Percentiles rank a stretch among this genome's conserved stretches.
phyloP scores from a whole-genome alignment of 1,284 basidiomycete genomes.

The Marasmius fiardii region DNA sequence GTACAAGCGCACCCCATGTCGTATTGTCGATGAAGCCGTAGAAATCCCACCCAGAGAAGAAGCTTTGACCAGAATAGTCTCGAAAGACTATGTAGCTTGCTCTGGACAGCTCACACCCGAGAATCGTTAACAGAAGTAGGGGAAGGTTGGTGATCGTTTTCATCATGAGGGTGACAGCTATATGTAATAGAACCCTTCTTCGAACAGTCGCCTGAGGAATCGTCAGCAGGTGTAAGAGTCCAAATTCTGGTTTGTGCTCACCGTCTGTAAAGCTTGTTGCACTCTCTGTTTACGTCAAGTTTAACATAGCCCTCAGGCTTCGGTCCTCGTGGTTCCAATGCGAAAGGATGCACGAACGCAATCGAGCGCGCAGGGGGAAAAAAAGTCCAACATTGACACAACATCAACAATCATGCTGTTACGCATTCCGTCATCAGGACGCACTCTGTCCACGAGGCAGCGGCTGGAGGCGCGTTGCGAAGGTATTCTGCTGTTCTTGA shows the following conservation, averaged over 20 bases:
- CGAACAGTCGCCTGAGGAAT: background rate
- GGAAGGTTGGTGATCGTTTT: background rate
- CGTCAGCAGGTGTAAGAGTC: too few species aligned
- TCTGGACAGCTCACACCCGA: background rate
- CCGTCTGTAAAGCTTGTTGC: too few species aligned
- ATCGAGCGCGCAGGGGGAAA: background rate
- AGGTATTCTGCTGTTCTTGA: too few species aligned
- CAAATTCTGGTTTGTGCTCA: too few species aligned
- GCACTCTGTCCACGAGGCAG: background rate
- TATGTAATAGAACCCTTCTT: background rate
- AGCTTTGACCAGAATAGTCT: conserved; percentile 48
- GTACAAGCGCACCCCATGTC: conserved; percentile 48
- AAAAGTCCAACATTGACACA: background rate
- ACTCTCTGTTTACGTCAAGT: too few species aligned
- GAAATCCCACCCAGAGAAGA: conserved; percentile 62
- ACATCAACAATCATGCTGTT: background rate
- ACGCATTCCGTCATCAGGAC: background rate
- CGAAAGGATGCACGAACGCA: background rate
- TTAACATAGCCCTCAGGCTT: too few species aligned
- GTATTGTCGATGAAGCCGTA: conserved; percentile 58
- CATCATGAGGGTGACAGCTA: too few species aligned
- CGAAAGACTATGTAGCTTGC: conserved; percentile 40
- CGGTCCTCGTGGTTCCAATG: background rate
- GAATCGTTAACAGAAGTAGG: background rate
- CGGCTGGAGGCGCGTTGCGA: too few species aligned